phyloP scores from a whole-genome alignment of 257 asterid genomes.

The Nicotiana tomentosiformis region DNA sequence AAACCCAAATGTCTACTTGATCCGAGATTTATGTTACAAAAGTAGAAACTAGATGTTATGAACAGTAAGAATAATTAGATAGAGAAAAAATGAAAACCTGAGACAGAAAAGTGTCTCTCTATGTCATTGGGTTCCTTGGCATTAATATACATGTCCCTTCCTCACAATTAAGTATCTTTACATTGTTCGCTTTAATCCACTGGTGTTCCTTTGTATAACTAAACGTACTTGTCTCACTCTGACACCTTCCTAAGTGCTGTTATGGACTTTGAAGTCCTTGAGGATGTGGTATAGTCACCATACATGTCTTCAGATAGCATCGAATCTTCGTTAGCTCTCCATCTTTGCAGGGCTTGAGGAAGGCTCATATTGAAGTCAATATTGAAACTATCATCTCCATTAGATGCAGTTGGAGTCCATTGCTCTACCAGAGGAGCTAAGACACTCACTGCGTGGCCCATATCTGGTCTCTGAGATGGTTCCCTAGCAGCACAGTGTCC shows the following conservation, averaged over 20 bases:
- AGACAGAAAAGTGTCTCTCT: neutral
- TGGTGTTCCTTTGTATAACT: neutral
- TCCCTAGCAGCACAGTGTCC: constrained; percentile 78
- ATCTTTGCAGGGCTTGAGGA: constrained; percentile 55
- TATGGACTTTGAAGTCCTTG: constrained; percentile 3
- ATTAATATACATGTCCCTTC: neutral
- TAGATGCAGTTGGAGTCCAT: constrained; percentile 49
- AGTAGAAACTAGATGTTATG: neutral
- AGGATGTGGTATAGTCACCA: constrained; percentile 2
- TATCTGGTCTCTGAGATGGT: constrained; percentile 63
- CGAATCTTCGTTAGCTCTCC: constrained; percentile 53
- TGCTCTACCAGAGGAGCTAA: constrained; percentile 62
- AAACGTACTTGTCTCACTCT: neutral
- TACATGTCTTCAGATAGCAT: constrained; percentile 15
- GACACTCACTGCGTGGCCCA: constrained; percentile 70
- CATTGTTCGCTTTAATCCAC: neutral
- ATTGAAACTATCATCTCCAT: constrained; percentile 29
- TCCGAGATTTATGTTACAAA: neutral
- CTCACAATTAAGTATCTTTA: neutral
- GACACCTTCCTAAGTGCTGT: neutral
- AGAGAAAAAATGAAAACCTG: neutral
- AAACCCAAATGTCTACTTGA: neutral
- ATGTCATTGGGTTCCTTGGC: neutral
- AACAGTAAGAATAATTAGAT: neutral
- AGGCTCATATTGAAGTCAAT: constrained; percentile 44